Percentiles rank a stretch among this genome's conserved stretches.
These are phyloP conservation scores for Aspergillus brasiliensis DNA, from an alignment of 2,329 filamentous ascomycete genomes.

Conservation along the genomic window DNA sequence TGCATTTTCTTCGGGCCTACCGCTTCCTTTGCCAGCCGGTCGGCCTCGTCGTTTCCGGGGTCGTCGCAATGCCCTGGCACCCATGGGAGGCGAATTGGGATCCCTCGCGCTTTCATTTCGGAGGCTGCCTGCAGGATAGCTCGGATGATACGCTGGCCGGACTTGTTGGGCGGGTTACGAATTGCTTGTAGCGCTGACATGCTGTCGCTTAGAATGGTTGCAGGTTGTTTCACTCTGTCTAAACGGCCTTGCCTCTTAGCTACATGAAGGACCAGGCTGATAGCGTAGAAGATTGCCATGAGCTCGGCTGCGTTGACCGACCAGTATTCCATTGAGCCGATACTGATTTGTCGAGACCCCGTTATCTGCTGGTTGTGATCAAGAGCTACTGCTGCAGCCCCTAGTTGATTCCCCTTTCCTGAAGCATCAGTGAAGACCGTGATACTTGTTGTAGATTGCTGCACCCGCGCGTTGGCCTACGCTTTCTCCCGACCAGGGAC, in stretches of 20 bases:
- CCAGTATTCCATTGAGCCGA: slow-evolving; percentile 16
- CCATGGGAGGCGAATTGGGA: slow-evolving; percentile 18
- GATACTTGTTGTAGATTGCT: slow-evolving; percentile 14
- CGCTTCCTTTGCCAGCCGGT: slow-evolving; percentile 11
- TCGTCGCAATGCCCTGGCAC: slow-evolving; percentile 5
- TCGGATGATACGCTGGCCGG: slow-evolving; percentile 22
- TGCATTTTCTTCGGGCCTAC: slow-evolving; percentile 4
- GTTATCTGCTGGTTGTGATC: slow-evolving; percentile 10
- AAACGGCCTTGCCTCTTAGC: too few species aligned
- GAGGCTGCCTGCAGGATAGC: slow-evolving; percentile 19
- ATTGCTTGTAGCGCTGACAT: slow-evolving; percentile 23
- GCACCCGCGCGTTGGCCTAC: too few species aligned
- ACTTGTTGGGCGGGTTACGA: slow-evolving; percentile 19
- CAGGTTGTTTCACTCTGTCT: too few species aligned
- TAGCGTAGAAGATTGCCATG: slow-evolving; percentile 18
- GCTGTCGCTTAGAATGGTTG: slow-evolving; percentile 23
- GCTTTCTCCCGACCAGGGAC: slow-evolving; percentile 21
- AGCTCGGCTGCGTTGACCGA: slow-evolving; percentile 19
- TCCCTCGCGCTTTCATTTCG: slow-evolving; percentile 11
- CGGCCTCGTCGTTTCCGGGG: slow-evolving; percentile 6
- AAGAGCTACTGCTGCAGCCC: slow-evolving; percentile 13
- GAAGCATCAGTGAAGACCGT: slow-evolving; percentile 24
- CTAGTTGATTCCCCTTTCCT: slow-evolving; percentile 16
- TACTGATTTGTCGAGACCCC: slow-evolving; percentile 11
- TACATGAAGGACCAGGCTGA: slow-evolving; percentile 16